These are phyloP conservation scores for Prunus mume DNA, from an alignment of 306 rosid species.

Conservation along the genomic window DNA sequence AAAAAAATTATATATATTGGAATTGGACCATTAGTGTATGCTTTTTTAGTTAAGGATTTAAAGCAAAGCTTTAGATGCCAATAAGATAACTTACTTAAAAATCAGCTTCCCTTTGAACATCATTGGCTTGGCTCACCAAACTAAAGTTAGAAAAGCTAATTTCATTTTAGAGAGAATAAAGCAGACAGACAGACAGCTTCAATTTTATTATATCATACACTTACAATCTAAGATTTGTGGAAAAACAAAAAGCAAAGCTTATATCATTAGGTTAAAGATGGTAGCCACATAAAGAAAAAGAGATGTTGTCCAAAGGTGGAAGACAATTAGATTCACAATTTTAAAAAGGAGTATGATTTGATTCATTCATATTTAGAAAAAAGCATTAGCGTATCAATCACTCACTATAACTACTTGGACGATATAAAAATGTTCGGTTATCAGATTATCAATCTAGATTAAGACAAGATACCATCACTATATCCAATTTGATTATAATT, in stretches of 20 bases:
- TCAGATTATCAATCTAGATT: too few relatives aligned
- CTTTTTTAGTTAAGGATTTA: conserved; percentile 35
- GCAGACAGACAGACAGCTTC: conserved; percentile 19
- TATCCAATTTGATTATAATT: too few relatives aligned
- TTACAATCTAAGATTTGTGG: conserved; percentile 20
- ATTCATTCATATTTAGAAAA: not conserved
- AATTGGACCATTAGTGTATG: conserved; percentile 16
- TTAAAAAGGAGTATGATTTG: not conserved
- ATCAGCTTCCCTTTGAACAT: conserved; percentile 29
- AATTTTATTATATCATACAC: conserved; percentile 16
- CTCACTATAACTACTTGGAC: not conserved
- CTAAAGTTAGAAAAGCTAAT: conserved; percentile 30
- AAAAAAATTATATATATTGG: conserved; percentile 20
- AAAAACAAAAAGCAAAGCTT: conserved; percentile 15
- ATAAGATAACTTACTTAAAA: conserved; percentile 58
- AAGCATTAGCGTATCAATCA: not conserved
- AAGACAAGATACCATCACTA: too few relatives aligned
- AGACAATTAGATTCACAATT: conserved; percentile 40
- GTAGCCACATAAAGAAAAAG: conserved; percentile 27
- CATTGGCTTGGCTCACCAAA: conserved; percentile 40
- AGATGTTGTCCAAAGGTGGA: conserved; percentile 25
- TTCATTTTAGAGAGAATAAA: conserved; percentile 42
- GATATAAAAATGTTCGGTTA: too few relatives aligned
- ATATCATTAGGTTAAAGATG: conserved; percentile 18
- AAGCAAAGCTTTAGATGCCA: conserved; percentile 47